Evolutionary conservation across 164 flowering plant genomes (phyloP).

Genomic region (Umbilicus rupestris): DNA sequence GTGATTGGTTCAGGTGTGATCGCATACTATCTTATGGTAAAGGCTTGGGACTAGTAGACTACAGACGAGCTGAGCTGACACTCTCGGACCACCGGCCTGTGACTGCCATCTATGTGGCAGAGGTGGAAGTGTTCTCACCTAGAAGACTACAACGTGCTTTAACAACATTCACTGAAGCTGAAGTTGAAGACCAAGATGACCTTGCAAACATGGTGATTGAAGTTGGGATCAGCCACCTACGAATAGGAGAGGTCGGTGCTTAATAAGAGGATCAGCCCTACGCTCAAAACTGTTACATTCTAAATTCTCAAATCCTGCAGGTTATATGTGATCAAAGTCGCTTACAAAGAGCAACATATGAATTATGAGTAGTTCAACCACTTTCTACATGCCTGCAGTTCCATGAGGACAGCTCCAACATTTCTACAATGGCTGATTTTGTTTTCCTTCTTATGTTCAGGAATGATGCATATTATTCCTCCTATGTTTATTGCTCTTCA

Average conservation of each 20-base stretch:
- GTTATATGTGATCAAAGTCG: slow-evolving; percentile 4
- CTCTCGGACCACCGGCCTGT: slow-evolving; percentile 98
- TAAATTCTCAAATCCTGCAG: neutral
- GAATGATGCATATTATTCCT: too few relatives aligned
- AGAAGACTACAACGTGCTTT: slow-evolving; percentile 77
- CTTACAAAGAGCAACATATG: slow-evolving; percentile 4
- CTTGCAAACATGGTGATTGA: slow-evolving; percentile 26
- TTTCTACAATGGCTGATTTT: too few relatives aligned
- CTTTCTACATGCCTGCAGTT: neutral
- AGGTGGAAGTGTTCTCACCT: slow-evolving; percentile 69
- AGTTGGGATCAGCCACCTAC: slow-evolving; percentile 20
- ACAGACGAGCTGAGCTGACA: slow-evolving; percentile 55
- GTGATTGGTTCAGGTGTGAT: slow-evolving; percentile 67
- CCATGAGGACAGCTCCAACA: too few relatives aligned
- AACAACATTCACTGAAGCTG: slow-evolving; percentile 71
- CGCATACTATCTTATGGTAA: slow-evolving; percentile 82
- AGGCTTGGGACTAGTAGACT: slow-evolving; percentile 59
- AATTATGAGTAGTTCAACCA: neutral
- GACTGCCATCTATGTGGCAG: slow-evolving; percentile 57
- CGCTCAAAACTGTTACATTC: neutral
- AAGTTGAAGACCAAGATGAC: slow-evolving; percentile 42
- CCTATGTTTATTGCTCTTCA: too few relatives aligned
- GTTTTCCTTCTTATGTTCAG: too few relatives aligned
- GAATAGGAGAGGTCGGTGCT: slow-evolving; percentile 24
- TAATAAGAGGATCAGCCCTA: neutral